Conservation (phyloP, 2,329 filamentous ascomycete genomes). For the Bipolaris victoriae region DNA sequence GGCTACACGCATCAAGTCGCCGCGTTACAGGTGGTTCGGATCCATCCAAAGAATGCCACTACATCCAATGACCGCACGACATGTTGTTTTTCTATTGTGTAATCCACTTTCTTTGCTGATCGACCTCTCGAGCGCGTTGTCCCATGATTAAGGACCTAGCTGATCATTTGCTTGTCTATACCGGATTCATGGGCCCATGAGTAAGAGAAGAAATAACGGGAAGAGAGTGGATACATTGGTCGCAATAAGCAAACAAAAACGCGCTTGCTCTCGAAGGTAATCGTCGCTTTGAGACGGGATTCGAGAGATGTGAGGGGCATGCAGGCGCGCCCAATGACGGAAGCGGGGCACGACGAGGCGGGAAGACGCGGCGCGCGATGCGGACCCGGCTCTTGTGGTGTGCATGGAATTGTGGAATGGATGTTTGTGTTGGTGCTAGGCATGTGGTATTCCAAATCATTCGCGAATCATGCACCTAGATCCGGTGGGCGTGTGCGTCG, state of each 20-base stretch:
- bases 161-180: not conserved
- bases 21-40: no score
- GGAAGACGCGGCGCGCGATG: not conserved
- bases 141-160: no score
- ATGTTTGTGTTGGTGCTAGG: not conserved
- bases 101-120: not conserved
- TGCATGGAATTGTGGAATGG: not conserved
- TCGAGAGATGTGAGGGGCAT: not conserved
- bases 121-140: not conserved
- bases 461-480: not conserved
- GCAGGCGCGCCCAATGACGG: not conserved
- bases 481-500: not conserved
- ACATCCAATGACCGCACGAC: not conserved
- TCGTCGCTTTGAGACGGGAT: not conserved
- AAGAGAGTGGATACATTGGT: no score
- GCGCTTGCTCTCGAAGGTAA: not conserved
- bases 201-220: no score
- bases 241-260: not conserved
- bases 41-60: no score
- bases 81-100: not conserved
- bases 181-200: not conserved
- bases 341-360: slow-evolving; percentile 5
- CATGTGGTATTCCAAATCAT: not conserved
- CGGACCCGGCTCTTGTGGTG: not conserved
- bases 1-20: no score